A percentile compares a stretch with the other conserved stretches of the same genome.
phyloP scores from a whole-genome alignment of 2,329 filamentous ascomycete species.

The Xylaria sp. region DNA sequence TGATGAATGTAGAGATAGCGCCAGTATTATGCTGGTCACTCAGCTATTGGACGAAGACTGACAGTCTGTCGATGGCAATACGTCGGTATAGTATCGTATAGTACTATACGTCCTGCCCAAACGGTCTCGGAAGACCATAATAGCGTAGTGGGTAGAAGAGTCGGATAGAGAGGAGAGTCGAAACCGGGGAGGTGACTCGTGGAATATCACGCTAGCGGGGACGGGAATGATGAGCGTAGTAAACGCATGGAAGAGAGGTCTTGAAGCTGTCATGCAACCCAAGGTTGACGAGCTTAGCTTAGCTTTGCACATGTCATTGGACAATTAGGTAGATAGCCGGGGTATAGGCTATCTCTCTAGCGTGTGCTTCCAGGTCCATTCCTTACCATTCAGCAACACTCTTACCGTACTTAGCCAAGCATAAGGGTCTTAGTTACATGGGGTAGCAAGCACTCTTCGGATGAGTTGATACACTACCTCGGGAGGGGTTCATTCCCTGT shows the following conservation, averaged over 20 bases:
- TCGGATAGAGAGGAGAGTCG: constrained; percentile 63
- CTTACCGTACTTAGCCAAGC: background rate
- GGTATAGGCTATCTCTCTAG: constrained; percentile 33
- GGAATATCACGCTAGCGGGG: constrained; percentile 62
- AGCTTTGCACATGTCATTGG: constrained; percentile 63
- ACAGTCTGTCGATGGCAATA: constrained; percentile 33
- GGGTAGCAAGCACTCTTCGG: background rate
- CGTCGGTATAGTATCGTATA: constrained; percentile 34
- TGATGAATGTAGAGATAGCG: background rate
- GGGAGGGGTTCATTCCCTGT: constrained; percentile 1
- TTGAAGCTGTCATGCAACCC: constrained; percentile 58
- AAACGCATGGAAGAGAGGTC: background rate
- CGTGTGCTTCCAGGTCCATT: background rate
- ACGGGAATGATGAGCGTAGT: constrained; percentile 45
- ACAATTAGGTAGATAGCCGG: constrained; percentile 60
- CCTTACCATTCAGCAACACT: background rate
- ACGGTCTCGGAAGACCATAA: constrained; percentile 63
- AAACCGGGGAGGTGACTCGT: constrained; percentile 57
- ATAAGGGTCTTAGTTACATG: constrained; percentile 1
- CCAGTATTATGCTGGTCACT: background rate
- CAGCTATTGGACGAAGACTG: constrained; percentile 2
- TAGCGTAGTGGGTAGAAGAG: constrained; percentile 59
- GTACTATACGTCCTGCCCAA: constrained; percentile 52
- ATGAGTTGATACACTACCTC: background rate
- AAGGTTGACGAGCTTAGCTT: constrained; percentile 63